Conservation (phyloP, 2,329 filamentous ascomycete species). For the Anisogramma anomala region DNA sequence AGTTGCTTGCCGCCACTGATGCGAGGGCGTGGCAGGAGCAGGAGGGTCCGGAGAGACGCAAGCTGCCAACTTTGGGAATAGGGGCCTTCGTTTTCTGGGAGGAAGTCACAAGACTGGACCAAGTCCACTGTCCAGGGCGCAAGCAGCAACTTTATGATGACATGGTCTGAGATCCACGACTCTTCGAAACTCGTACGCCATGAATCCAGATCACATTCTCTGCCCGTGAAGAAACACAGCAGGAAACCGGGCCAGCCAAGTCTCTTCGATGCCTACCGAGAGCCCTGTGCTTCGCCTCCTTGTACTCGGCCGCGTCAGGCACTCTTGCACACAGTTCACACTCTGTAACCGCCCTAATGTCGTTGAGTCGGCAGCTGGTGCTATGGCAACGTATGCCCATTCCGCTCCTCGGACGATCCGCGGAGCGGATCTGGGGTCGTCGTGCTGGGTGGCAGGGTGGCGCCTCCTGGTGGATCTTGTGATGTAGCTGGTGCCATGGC, state of each 20-base stretch:
- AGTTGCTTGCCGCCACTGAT: background rate
- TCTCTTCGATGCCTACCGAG: background rate
- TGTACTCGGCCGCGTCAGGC: slow-evolving; percentile 11
- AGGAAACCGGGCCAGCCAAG: slow-evolving; percentile 8
- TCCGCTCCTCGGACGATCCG: no score
- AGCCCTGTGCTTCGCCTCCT: slow-evolving; percentile 1
- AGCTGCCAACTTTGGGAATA: no score
- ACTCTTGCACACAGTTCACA: slow-evolving; percentile 5
- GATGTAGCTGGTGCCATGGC: no score
- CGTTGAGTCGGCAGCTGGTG: slow-evolving; percentile 6
- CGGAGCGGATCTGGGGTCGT: no score
- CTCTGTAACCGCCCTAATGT: slow-evolving; percentile 7
- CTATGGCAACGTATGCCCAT: background rate
- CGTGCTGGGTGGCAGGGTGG: no score
- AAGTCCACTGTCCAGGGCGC: no score
- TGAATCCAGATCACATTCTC: background rate
- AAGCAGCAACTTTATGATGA: no score
- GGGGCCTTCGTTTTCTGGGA: no score
- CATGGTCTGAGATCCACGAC: slow-evolving; percentile 4
- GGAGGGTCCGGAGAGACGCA: no score
- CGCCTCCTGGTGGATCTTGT: no score
- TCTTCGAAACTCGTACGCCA: slow-evolving; percentile 10
- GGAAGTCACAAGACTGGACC: no score
- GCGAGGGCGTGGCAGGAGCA: background rate
- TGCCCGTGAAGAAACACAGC: slow-evolving; percentile 1